Base-by-base conservation (phyloP, 768 basidiomycete genomes). In the Nevesoporus exiguus region DNA sequence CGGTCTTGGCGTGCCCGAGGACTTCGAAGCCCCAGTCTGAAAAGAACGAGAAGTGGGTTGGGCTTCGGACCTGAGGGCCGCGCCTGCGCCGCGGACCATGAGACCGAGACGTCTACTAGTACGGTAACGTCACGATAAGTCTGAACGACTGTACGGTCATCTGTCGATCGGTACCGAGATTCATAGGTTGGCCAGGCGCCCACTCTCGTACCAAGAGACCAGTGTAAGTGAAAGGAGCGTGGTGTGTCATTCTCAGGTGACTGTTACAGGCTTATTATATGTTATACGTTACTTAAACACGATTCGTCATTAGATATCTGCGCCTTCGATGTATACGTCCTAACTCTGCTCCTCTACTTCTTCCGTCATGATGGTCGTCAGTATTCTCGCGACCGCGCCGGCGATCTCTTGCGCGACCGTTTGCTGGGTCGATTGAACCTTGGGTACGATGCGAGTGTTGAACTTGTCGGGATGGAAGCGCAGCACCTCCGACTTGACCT, bases 381-480 rank as follows among this genome's bases (percentile, higher is more conserved):
- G 61, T 43, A 77, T 72, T 50, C 74, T 73, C 15, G 69, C 72
- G 15, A 83, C 66, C 1, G 57, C 54, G 5, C 72, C 77, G 13
- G 75, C 73, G 0, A 73, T 74, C 47, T 71, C 71, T 39, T 50
- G 55, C 5, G 77, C 75, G 10, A 49, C 51, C 19, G 60, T 63
- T 42, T 66, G 66, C 14, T 81, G 71, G 4, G 61, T 52, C 5
- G 58, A 57, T 5, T 61, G 52, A 8, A 82, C 69, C 43, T 69
- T 75, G 8, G 61, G 58, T 25, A 77, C 49, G 13, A 77, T 61
- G 8, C 61, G 70, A 13, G 61, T 52, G 52, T 76, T 64, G 58
- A 82, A 77, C 58, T 79, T 82, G 57, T 85, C 82, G 5, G 81
- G 79, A 55, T 84, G 81, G 73, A 77, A 84, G 21, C 75, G 72